Base-by-base conservation (phyloP, 2,329 filamentous ascomycete genomes). In the Harringtonia lauricola region DNA sequence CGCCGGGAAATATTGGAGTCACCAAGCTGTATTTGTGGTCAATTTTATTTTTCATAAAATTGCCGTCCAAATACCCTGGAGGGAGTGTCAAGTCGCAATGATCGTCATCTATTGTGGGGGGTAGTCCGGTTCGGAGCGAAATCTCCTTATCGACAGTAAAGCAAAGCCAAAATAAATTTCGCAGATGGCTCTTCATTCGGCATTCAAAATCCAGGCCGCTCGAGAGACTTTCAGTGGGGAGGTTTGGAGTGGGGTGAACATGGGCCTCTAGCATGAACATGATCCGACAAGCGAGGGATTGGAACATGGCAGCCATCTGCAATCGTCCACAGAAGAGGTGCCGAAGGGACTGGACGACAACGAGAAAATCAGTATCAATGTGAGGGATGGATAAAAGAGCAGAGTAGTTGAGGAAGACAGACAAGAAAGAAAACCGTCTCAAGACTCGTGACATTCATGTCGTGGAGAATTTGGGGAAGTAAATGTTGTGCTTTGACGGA, bases 131-230 rank as follows among this genome's bases (percentile, higher is more conserved):
- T 5, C 73, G 64, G 1, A 78, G 57, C 0, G 70, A 60, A 12
- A 76, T 61, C 14, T 76, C 73, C 47, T 74, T 76, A 49, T 78
- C 74, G 10, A 74, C 55, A 2, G 61, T 61, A 43, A 74, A 77
- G 47, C 66, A 68, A 8, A 76, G 50, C 72, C 74, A 78, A 50
- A 77, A 78, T 0, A 76, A 44, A 22, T 59, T 52, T 3, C 66
- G 59, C 0, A 66, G 48, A 22, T 66, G 60, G 12, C 56, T 53
- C 35, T 56, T 52, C 38, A 56, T 51, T 2, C 60, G 58, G 36
- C 58, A 51, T 2, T 36, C 28, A 6, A 42, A 26, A 22, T 52
- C 15, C 19, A 22, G 13, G 8, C 26, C 7, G 8, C 8, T 33
- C 6, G 15, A 14, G 3, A 19, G 24, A 7, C 31, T 33, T 3